Base-by-base conservation (phyloP, 495 filamentous ascomycete genomes). In the Xylaria sp. region DNA sequence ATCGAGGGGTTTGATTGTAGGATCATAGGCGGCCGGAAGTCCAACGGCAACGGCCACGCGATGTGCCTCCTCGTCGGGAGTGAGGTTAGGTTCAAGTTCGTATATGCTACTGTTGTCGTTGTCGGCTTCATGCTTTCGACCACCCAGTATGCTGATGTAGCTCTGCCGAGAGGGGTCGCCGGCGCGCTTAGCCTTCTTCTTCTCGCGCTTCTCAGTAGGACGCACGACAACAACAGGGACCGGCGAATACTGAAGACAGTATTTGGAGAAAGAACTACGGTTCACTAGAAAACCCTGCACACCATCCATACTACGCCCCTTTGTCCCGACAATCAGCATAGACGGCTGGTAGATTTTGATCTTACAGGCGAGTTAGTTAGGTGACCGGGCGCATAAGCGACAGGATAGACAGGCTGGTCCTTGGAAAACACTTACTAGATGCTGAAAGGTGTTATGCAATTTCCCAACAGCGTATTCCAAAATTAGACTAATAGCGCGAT, bases 151-250 rank as follows among this genome's bases (percentile, higher is more conserved):
- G 61, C 91, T 88, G 48, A 89, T 88, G 81, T 99, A 99, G 65
- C 88, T 91, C 72, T 91, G 90, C 57, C 96, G 86, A 41, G 79
- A 84, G 8, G 94, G 93, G 71, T 98, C 93, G 55, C 90, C 88
- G 17, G 89, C 88, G 37, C 96, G 92, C 83, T 97, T 97, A 71
- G 87, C 87, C 80, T 97, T 97, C 80, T 97, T 97, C 82, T 97
- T 97, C 73, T 91, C 87, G 6, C 96, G 92, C 82, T 98, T 97
- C 64, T 93, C 90, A 33, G 91, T 92, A 59, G 96, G 95, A 2
- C 96, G 90, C 46, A 98, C 96, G 40, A 99, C 97, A 44, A 98
- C 93, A 2, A 98, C 95, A n/a, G 96, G 96, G 24, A 99, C 93
- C 1, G 96, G 96, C 9, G 93, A 97, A 80, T 97, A 93, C 78